A percentile compares a stretch with the other conserved stretches of the same genome.
Evolutionary conservation across 192 early-diverging fungal species (phyloP).

Genomic region (Powellomyces hirtus): DNA sequence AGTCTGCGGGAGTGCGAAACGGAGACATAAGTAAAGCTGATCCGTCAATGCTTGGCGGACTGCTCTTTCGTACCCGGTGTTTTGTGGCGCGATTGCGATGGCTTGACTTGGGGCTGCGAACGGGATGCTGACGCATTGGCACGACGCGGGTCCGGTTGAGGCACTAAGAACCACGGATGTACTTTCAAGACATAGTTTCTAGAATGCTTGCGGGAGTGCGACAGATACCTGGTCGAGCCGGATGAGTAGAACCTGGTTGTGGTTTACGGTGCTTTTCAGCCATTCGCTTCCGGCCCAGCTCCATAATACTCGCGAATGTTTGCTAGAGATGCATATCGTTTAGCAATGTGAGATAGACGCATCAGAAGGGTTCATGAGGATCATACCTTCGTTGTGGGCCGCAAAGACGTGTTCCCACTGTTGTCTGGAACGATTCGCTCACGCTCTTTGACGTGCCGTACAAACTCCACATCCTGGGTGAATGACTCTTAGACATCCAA

Average conservation of each 20-base stretch:
- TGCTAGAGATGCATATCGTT: not conserved
- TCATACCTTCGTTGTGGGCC: conserved; percentile 13
- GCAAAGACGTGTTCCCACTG: not conserved
- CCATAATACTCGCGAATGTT: conserved; percentile 18
- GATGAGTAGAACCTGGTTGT: not conserved
- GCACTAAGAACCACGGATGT: too few relatives aligned
- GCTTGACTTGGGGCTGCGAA: not conserved
- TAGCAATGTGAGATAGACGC: too few relatives aligned
- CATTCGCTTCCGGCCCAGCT: conserved; percentile 13
- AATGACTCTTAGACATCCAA: not conserved
- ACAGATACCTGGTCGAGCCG: not conserved
- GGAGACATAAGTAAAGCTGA: too few relatives aligned
- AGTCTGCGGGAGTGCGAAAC: conserved; percentile 6
- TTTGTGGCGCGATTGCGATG: not conserved
- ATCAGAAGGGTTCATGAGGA: too few relatives aligned
- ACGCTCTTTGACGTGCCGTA: not conserved
- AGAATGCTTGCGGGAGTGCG: not conserved
- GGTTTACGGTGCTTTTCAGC: conserved; percentile 7
- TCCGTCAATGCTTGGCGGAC: not conserved
- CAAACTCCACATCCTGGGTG: conserved; percentile 23
- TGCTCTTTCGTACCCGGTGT: not conserved
- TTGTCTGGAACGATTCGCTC: conserved; percentile 9
- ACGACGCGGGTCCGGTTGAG: not conserved
- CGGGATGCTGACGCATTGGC: not conserved
- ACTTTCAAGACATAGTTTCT: too few relatives aligned